Conservation (phyloP, 2,329 filamentous ascomycete species). For the Fusarium paranaense region DNA sequence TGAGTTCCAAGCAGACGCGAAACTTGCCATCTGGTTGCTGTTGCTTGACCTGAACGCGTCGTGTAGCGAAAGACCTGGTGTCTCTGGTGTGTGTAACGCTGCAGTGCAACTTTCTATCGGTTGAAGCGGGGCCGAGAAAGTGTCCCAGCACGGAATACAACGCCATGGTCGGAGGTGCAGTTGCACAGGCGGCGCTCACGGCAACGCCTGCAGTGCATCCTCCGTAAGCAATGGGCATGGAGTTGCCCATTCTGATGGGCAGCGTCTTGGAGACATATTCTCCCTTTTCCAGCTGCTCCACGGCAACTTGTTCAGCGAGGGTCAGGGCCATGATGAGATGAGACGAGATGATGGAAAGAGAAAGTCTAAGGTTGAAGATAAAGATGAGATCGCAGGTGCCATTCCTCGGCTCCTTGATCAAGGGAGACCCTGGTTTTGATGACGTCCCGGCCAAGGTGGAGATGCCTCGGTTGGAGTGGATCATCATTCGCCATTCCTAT, state of each 20-base stretch:
- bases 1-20: slow-evolving; percentile 55
- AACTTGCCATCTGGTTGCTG: slow-evolving; percentile 48
- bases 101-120: slow-evolving; percentile 52
- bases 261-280: slow-evolving; percentile 43
- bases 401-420: not conserved
- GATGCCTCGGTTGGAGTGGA: not conserved
- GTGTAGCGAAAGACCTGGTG: slow-evolving; percentile 61
- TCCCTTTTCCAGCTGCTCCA: slow-evolving; percentile 34
- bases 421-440: not conserved
- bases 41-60: slow-evolving; percentile 59
- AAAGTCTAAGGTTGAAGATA: not conserved
- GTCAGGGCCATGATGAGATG: slow-evolving; percentile 9
- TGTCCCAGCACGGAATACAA: slow-evolving; percentile 61
- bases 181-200: slow-evolving; percentile 54
- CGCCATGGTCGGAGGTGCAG: slow-evolving; percentile 51
- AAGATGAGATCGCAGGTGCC: not conserved
- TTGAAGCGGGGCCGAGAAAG: slow-evolving; percentile 59
- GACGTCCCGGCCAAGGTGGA: not conserved
- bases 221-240: slow-evolving; percentile 55
- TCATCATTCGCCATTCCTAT: not conserved
- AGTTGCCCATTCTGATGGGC: slow-evolving; percentile 49
- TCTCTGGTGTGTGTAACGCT: slow-evolving; percentile 53
- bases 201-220: slow-evolving; percentile 57
- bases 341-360: not conserved
- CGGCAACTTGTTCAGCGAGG: slow-evolving; percentile 35